A percentile compares a stretch with the other conserved stretches of the same genome.
phyloP scores from a whole-genome alignment of 179 eudicot species.

The Vitellaria paradoxa region DNA sequence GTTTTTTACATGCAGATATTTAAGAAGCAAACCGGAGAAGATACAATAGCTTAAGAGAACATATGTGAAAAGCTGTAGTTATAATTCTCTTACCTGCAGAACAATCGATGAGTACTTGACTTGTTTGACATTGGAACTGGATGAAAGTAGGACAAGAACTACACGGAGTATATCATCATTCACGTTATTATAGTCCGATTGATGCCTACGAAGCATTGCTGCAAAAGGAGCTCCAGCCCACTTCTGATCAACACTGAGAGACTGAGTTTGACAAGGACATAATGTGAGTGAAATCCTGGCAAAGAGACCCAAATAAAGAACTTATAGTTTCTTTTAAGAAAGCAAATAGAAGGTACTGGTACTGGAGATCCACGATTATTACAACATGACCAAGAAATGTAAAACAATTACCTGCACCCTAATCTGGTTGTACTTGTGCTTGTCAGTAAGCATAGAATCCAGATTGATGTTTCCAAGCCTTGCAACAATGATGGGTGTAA shows the following conservation, averaged over 20 bases:
- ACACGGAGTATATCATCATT: conserved; percentile 50
- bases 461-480: conserved; percentile 61
- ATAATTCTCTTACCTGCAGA: conserved; percentile 65
- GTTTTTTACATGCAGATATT: not conserved
- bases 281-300: not conserved
- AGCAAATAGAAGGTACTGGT: conserved; percentile 6
- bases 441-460: conserved; percentile 62
- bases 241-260: conserved; percentile 73
- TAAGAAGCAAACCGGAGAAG: conserved; percentile 3
- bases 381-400: conserved; percentile 3
- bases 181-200: conserved; percentile 36
- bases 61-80: not conserved
- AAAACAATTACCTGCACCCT: conserved; percentile 63
- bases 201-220: conserved; percentile 81
- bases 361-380: too few species aligned
- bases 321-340: not conserved
- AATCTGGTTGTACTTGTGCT: conserved; percentile 55
- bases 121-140: conserved; percentile 60
- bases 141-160: conserved; percentile 54
- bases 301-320: not conserved
- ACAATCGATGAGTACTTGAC: conserved; percentile 75
- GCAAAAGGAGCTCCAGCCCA: conserved; percentile 97
- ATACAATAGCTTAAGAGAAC: not conserved
- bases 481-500: conserved; percentile 46
- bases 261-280: conserved; percentile 40